Percentiles rank a stretch among this genome's conserved stretches.
Evolutionary conservation across 306 rosid species (phyloP).

Genomic region (Oxytropis ochrocephala): DNA sequence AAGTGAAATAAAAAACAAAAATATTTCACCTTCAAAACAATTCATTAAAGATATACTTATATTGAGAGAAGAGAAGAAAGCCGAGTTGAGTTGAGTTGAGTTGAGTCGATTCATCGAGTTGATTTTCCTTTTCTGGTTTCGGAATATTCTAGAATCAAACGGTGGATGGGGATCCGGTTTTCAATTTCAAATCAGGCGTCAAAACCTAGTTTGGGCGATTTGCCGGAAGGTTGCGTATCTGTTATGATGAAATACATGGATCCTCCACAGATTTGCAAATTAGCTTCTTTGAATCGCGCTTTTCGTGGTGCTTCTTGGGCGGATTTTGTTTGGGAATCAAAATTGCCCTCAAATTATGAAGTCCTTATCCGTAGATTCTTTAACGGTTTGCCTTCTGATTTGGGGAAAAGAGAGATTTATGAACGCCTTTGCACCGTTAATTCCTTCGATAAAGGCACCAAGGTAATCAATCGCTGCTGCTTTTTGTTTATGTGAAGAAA

Average conservation of each 20-base stretch:
- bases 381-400: constrained; percentile 27
- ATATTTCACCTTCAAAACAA: background rate
- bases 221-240: constrained; percentile 81
- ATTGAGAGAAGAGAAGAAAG: background rate
- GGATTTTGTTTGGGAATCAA: constrained; percentile 89
- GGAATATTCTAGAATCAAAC: background rate
- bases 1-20: background rate
- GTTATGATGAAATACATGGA: constrained; percentile 50
- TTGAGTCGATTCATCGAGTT: background rate
- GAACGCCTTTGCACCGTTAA: constrained; percentile 45
- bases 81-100: background rate
- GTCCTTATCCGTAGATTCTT: constrained; percentile 34
- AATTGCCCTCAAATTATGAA: constrained; percentile 61
- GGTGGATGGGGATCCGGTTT: constrained; percentile 16
- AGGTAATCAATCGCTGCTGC: constrained; percentile 27
- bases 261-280: constrained; percentile 72
- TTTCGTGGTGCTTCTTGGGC: constrained; percentile 83
- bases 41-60: no score
- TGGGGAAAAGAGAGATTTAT: constrained; percentile 64
- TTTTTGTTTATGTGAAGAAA: background rate
- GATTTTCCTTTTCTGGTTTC: background rate
- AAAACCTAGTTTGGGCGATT: constrained; percentile 46
- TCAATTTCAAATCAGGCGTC: background rate
- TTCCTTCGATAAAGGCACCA: constrained; percentile 57
- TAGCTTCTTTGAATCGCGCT: constrained; percentile 65